A percentile compares a stretch with the other conserved stretches of the same genome.
Evolutionary conservation across 176 grass and related monocot species (phyloP).

Genomic region (bread wheat (Triticum aestivum)): DNA sequence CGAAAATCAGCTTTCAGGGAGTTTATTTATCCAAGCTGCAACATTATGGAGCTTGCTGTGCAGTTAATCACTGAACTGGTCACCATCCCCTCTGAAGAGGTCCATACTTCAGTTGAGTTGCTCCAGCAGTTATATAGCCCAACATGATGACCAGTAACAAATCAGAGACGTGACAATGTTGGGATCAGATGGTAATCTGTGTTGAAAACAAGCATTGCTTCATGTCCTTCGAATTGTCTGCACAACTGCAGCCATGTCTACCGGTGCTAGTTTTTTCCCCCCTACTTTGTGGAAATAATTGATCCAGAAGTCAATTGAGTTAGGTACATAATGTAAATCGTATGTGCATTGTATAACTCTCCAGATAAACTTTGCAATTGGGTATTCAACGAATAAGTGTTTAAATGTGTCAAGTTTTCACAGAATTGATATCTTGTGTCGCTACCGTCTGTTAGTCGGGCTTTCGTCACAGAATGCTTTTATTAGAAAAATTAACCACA

Average conservation of each 20-base stretch:
- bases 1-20: neutral
- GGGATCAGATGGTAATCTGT: neutral
- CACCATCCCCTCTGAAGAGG: neutral
- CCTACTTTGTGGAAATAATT: neutral
- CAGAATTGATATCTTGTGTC: neutral
- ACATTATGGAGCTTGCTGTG: neutral
- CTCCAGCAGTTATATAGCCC: neutral
- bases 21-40: neutral
- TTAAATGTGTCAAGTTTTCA: neutral
- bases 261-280: neutral
- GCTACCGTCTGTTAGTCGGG: neutral
- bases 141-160: neutral
- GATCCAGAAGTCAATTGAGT: neutral
- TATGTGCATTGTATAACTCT: neutral
- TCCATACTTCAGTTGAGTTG: neutral
- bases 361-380: neutral
- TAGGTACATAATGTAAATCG: neutral
- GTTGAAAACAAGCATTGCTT: neutral
- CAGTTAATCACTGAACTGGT: neutral
- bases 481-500: neutral
- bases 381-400: neutral
- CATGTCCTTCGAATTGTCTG: neutral
- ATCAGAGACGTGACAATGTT: neutral
- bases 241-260: neutral
- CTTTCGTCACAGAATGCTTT: neutral